A percentile compares a stretch with the other conserved stretches of the same genome.
Conservation (phyloP, 495 filamentous ascomycete species). For the Penicillium cinerascens region DNA sequence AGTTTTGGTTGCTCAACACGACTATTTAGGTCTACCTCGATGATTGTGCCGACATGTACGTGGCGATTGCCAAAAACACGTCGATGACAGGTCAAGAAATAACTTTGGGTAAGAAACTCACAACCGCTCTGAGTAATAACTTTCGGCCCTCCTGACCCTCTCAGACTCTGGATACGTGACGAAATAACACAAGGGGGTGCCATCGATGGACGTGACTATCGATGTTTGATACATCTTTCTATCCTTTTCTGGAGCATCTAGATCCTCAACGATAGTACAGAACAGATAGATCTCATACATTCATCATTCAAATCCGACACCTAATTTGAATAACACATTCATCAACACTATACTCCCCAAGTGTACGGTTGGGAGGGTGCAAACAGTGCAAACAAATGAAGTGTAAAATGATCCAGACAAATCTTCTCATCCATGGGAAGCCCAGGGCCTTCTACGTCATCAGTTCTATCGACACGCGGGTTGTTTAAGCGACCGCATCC, state of each 20-base stretch:
- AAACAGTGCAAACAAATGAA: too few species aligned
- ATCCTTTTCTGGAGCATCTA: neutral
- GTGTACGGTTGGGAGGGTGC: too few species aligned
- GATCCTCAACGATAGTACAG: too few species aligned
- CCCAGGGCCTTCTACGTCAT: neutral
- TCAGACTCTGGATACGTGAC: neutral
- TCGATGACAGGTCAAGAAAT: conserved; percentile 6
- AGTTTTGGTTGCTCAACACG: neutral
- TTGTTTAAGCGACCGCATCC: neutral
- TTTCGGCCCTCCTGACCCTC: neutral
- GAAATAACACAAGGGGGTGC: neutral
- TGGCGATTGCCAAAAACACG: conserved; percentile 2
- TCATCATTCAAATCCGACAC: too few species aligned
- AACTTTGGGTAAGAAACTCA: neutral
- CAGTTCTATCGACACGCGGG: neutral
- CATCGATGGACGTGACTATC: neutral
- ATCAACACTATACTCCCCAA: too few species aligned
- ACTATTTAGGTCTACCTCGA: conserved; percentile 1
- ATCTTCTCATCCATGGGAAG: neutral
- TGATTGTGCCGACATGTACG: conserved; percentile 4
- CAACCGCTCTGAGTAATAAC: neutral
- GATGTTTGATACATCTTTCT: neutral
- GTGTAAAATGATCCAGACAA: too few species aligned
- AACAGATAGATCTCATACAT: too few species aligned
- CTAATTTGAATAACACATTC: too few species aligned